Conservation (phyloP, 2,329 filamentous ascomycete species). For the Cytospora chrysosperma region DNA sequence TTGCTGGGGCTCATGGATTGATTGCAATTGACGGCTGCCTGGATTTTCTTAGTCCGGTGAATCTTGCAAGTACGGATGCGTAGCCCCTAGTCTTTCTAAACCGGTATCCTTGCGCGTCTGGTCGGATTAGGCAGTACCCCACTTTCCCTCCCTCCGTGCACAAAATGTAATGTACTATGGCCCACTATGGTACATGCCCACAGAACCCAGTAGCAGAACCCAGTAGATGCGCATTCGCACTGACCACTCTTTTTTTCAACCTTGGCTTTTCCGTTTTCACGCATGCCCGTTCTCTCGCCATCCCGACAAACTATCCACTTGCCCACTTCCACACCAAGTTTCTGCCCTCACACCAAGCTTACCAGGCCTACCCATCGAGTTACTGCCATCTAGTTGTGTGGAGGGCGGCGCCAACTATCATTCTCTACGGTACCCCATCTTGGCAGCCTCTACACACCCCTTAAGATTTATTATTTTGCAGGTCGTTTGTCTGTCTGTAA, state of each 20-base stretch:
- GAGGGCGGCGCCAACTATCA: constrained; percentile 1
- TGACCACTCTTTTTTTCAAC: constrained; percentile 10
- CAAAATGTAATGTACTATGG: constrained; percentile 15
- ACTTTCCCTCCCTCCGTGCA: constrained; percentile 13
- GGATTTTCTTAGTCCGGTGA: not conserved
- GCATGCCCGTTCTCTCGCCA: constrained; percentile 3
- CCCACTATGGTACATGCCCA: too few relatives aligned
- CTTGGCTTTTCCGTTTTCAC: constrained; percentile 22
- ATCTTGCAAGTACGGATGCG: not conserved
- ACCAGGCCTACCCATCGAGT: not conserved
- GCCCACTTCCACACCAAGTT: constrained; percentile 8
- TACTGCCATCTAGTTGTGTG: constrained; percentile 8
- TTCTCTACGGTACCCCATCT: constrained; percentile 4
- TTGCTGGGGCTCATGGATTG: not conserved
- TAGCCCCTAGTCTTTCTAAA: not conserved
- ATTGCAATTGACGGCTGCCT: not conserved
- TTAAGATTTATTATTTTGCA: not conserved
- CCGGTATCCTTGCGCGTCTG: not conserved
- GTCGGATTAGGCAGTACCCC: constrained; percentile 16
- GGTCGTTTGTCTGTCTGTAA: not conserved
- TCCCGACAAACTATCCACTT: constrained; percentile 10
- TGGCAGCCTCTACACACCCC: not conserved
- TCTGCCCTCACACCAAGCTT: not conserved
- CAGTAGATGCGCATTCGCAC: not conserved
- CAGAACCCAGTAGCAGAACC: not conserved